These are phyloP conservation scores for Escallonia rubra DNA, from an alignment of 129 eudicot genomes.

Conservation along the genomic window DNA sequence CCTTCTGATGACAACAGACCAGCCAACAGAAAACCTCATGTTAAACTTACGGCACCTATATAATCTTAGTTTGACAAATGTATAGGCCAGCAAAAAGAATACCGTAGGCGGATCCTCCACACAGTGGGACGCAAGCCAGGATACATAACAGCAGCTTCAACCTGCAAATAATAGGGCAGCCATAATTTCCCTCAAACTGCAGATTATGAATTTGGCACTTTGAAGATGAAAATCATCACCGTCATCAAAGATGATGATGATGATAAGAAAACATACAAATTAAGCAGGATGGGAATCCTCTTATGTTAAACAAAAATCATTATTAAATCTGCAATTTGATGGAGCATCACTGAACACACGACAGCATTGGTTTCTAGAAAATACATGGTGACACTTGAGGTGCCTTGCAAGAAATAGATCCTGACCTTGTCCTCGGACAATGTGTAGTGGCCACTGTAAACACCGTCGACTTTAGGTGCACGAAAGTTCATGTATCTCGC, in stretches of 20 bases:
- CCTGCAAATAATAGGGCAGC: conserved; percentile 39
- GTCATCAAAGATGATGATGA: too few relatives aligned
- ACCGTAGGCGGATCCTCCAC: conserved; percentile 94
- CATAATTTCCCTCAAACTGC: background rate
- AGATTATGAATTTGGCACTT: background rate
- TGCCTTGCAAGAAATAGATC: background rate
- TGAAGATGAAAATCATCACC: too few relatives aligned
- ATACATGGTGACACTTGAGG: background rate
- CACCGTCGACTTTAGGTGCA: conserved; percentile 57
- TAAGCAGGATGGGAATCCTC: background rate
- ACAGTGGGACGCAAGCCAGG: conserved; percentile 95
- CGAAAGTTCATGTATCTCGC: conserved; percentile 76
- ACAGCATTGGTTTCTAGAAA: too few relatives aligned
- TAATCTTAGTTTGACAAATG: too few relatives aligned
- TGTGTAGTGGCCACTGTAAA: conserved; percentile 83
- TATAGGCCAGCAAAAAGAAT: background rate
- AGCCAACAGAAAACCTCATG: too few relatives aligned
- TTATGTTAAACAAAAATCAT: background rate
- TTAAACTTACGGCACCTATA: too few relatives aligned
- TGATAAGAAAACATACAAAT: background rate
- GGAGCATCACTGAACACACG: background rate
- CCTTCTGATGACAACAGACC: too few relatives aligned
- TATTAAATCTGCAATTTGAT: background rate
- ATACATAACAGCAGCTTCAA: conserved; percentile 93
- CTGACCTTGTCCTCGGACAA: conserved; percentile 83